Conservation (phyloP, 139 green algal species). For the Marvania coccoides region DNA sequence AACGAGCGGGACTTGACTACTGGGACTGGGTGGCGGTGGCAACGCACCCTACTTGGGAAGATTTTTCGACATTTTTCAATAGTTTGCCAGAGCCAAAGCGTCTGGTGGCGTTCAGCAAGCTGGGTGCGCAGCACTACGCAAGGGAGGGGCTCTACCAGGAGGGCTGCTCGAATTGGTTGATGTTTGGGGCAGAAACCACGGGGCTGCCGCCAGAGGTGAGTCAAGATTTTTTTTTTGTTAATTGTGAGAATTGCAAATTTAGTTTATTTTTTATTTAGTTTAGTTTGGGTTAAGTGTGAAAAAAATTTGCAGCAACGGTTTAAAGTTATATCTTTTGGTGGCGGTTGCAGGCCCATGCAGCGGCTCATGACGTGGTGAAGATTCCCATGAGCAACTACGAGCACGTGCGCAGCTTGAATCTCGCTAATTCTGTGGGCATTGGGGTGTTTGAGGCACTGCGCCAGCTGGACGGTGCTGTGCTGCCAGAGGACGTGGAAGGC, state of each 20-base stretch:
- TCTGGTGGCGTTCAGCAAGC: conserved; percentile 72
- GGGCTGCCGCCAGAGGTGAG: conserved; percentile 59
- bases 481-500: conserved; percentile 8
- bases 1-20: conserved; percentile 82
- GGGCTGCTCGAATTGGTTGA: conserved; percentile 38
- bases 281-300: too few species aligned
- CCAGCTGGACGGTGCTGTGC: conserved; percentile 62
- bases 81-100: conserved; percentile 33
- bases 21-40: conserved; percentile 69
- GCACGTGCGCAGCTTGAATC: conserved; percentile 82
- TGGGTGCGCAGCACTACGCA: conserved; percentile 45
- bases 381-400: conserved; percentile 78
- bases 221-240: neutral
- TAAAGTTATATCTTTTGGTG: neutral
- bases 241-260: neutral
- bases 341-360: conserved; percentile 42
- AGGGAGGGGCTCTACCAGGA: conserved; percentile 49
- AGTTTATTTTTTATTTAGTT: too few species aligned
- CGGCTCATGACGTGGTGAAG: conserved; percentile 51
- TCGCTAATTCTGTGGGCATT: conserved; percentile 65
- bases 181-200: conserved; percentile 69
- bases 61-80: conserved; percentile 46
- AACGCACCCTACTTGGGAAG: conserved; percentile 62
- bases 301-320: too few species aligned
- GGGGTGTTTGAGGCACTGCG: conserved; percentile 83